Evolutionary conservation across 345 rosid genomes (phyloP).

Genomic region (Brassica nigra): DNA sequence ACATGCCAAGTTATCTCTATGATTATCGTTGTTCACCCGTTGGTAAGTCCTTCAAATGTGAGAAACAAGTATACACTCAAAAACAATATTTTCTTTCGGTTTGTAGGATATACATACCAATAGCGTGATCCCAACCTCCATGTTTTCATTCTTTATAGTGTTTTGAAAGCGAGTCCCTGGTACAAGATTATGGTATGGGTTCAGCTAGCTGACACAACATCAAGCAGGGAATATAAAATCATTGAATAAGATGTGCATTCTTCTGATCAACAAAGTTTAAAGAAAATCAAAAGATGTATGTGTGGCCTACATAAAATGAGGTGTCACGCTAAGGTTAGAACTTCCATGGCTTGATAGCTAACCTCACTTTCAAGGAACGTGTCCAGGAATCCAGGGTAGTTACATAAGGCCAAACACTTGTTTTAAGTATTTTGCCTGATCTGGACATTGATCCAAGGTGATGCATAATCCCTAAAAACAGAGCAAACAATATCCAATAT

Average conservation of each 20-base stretch:
- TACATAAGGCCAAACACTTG: background rate
- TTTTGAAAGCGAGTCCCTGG: background rate
- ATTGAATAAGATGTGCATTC: background rate
- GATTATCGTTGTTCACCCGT: slow-evolving; percentile 5
- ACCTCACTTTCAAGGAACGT: background rate
- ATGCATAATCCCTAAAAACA: background rate
- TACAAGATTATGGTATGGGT: background rate
- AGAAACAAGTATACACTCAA: background rate
- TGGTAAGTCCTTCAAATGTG: slow-evolving; percentile 17
- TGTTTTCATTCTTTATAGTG: background rate
- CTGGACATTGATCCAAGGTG: background rate
- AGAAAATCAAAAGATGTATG: background rate
- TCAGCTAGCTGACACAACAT: background rate
- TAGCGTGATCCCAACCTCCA: background rate
- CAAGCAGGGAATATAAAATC: background rate
- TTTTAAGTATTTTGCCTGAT: background rate
- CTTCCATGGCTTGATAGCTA: background rate
- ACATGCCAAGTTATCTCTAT: slow-evolving; percentile 1
- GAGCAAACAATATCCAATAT: background rate
- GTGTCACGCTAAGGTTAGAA: background rate
- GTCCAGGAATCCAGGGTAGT: background rate
- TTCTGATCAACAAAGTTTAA: background rate
- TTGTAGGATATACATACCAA: background rate
- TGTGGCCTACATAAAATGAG: background rate
- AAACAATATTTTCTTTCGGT: slow-evolving; percentile 1